phyloP scores from a whole-genome alignment of 1,284 basidiomycete genomes.

The Mycena citricolor region DNA sequence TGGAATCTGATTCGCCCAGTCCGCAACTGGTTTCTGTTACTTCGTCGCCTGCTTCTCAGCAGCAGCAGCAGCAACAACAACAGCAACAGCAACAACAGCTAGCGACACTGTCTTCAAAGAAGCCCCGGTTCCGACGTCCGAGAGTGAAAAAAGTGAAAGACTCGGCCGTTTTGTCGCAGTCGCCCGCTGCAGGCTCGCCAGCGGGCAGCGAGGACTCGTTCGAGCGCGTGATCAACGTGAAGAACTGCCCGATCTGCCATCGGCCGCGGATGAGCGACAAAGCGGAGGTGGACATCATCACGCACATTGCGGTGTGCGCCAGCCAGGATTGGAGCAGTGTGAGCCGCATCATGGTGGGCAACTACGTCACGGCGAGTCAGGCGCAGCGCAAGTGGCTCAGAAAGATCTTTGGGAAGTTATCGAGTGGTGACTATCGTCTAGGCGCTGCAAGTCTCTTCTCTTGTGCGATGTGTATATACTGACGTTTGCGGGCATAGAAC shows the following conservation, averaged over 20 bases:
- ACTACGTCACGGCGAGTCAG: constrained; percentile 93
- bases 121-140: constrained; percentile 23
- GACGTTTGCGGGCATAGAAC: constrained; percentile 53
- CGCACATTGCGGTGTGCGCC: constrained; percentile 92
- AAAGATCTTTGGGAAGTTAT: constrained; percentile 84
- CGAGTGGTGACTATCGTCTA: constrained; percentile 83
- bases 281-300: constrained; percentile 91
- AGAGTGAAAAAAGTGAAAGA: constrained; percentile 19
- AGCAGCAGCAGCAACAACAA: neutral
- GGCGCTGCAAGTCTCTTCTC: constrained; percentile 68
- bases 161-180: constrained; percentile 31
- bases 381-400: constrained; percentile 98
- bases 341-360: constrained; percentile 87
- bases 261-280: constrained; percentile 82
- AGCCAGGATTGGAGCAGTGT: constrained; percentile 90
- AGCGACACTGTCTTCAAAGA: constrained; percentile 15
- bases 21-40: constrained; percentile 20
- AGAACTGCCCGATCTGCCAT: constrained; percentile 92
- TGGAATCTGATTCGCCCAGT: constrained; percentile 27
- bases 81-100: constrained; percentile 9
- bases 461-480: constrained; percentile 2
- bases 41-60: constrained; percentile 25
- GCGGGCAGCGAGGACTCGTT: constrained; percentile 46
- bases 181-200: constrained; percentile 7
- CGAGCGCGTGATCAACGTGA: constrained; percentile 93